Evolutionary conservation across 108 stramenopile species (phyloP).

Genomic region (Nannochloropsis granulata): DNA sequence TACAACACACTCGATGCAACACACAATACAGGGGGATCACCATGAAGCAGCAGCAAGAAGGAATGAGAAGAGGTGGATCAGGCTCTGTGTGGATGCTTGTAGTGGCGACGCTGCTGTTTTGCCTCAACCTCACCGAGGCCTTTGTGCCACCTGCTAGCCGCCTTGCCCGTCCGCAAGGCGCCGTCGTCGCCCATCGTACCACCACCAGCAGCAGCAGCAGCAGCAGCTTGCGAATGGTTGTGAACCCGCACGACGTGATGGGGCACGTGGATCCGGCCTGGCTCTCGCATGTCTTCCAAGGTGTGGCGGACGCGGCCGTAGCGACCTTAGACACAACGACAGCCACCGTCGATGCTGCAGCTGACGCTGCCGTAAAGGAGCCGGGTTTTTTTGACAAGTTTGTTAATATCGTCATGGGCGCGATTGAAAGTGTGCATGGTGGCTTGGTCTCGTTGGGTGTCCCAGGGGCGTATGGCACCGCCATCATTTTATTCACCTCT

Average conservation of each 20-base stretch:
- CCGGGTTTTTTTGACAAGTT: neutral
- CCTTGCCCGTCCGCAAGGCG: neutral
- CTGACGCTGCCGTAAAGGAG: neutral
- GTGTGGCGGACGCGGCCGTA: neutral
- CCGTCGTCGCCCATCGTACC: neutral
- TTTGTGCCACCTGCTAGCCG: neutral
- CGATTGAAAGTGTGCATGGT: neutral
- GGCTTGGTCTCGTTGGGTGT: neutral
- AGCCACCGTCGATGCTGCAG: neutral
- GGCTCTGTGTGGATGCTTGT: neutral
- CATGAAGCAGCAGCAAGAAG: neutral
- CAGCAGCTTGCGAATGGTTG: neutral
- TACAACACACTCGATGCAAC: too few species aligned
- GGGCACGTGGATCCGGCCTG: neutral
- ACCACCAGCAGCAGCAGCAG: neutral
- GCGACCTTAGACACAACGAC: neutral
- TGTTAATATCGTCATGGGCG: neutral
- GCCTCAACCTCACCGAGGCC: neutral
- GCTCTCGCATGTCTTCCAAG: neutral
- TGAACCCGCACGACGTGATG: neutral
- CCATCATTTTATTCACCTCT: constrained; percentile 68
- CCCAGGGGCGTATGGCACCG: constrained; percentile 54
- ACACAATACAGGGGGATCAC: neutral
- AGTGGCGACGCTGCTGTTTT: neutral
- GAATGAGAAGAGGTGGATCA: neutral